Evolutionary conservation across 2,329 filamentous ascomycete species (phyloP).

Genomic region (Aspergillus neotritici): DNA sequence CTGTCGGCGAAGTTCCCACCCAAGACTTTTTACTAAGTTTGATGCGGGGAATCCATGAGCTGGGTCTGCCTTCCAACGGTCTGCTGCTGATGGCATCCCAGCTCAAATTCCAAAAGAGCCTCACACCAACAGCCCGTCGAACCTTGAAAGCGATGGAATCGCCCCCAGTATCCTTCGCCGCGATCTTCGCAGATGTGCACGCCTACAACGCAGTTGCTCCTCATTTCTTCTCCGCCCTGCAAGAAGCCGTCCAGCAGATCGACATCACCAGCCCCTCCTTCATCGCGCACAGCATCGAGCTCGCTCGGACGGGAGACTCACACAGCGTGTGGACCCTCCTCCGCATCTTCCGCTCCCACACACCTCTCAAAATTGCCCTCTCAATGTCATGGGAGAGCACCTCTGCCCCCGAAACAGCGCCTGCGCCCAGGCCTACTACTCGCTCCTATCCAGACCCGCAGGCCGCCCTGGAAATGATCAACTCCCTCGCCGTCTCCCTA

Average conservation of each 20-base stretch:
- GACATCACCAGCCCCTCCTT: slow-evolving; percentile 32
- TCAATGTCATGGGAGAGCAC: slow-evolving; percentile 26
- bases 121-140: slow-evolving; percentile 18
- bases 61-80: slow-evolving; percentile 28
- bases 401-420: slow-evolving; percentile 20
- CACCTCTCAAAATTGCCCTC: slow-evolving; percentile 34
- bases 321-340: slow-evolving; percentile 25
- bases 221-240: slow-evolving; percentile 25
- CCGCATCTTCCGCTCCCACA: slow-evolving; percentile 32
- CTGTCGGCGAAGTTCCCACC: slow-evolving; percentile 5
- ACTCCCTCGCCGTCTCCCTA: slow-evolving; percentile 42
- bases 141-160: slow-evolving; percentile 25
- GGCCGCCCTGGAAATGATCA: slow-evolving; percentile 39
- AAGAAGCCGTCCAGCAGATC: slow-evolving; percentile 26
- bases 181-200: slow-evolving; percentile 24
- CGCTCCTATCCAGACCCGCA: slow-evolving; percentile 27
- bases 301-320: slow-evolving; percentile 27
- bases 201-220: slow-evolving; percentile 22
- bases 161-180: slow-evolving; percentile 20
- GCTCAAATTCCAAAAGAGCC: slow-evolving; percentile 20
- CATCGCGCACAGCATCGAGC: slow-evolving; percentile 24
- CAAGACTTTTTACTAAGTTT: slow-evolving; percentile 24
- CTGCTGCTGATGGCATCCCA: slow-evolving; percentile 25
- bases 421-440: slow-evolving; percentile 17
- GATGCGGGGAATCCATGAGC: slow-evolving; percentile 22